These are phyloP conservation scores for Lipomyces mesembrius DNA, from an alignment of 805 yeast genomes.

Conservation along the genomic window DNA sequence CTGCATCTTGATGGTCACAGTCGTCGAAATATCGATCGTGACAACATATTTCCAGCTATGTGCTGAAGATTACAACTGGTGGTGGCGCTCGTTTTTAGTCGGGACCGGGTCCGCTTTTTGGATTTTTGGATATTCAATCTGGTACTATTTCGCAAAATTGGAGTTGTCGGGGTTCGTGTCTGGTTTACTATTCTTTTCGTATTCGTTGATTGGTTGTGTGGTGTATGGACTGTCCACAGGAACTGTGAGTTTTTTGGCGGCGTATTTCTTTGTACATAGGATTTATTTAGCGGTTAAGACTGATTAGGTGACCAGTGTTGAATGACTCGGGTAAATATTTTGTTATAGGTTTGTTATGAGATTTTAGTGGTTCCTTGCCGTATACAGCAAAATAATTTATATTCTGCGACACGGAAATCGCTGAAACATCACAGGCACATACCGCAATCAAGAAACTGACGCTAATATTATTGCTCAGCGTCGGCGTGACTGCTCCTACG, in stretches of 20 bases:
- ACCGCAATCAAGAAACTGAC: no score
- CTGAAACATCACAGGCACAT: no score
- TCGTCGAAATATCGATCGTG: slow-evolving; percentile 72
- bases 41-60: slow-evolving; percentile 67
- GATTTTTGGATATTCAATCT: slow-evolving; percentile 67
- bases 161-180: slow-evolving; percentile 71
- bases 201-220: slow-evolving; percentile 66
- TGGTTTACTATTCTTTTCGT: slow-evolving; percentile 68
- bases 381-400: no score
- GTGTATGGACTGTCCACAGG: slow-evolving; percentile 75
- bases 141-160: slow-evolving; percentile 63
- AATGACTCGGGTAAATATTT: not conserved
- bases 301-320: slow-evolving; percentile 48
- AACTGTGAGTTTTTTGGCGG: slow-evolving; percentile 69
- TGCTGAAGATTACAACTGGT: slow-evolving; percentile 69
- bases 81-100: slow-evolving; percentile 76
- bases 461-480: no score
- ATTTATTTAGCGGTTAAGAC: slow-evolving; percentile 63
- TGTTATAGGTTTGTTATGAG: not conserved
- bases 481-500: no score
- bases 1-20: slow-evolving; percentile 61
- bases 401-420: no score
- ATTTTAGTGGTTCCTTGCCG: no score
- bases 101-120: slow-evolving; percentile 76
- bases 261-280: slow-evolving; percentile 65